These are phyloP conservation scores for Colletotrichum caudatum DNA, from an alignment of 2,329 filamentous ascomycete genomes.

Conservation along the genomic window DNA sequence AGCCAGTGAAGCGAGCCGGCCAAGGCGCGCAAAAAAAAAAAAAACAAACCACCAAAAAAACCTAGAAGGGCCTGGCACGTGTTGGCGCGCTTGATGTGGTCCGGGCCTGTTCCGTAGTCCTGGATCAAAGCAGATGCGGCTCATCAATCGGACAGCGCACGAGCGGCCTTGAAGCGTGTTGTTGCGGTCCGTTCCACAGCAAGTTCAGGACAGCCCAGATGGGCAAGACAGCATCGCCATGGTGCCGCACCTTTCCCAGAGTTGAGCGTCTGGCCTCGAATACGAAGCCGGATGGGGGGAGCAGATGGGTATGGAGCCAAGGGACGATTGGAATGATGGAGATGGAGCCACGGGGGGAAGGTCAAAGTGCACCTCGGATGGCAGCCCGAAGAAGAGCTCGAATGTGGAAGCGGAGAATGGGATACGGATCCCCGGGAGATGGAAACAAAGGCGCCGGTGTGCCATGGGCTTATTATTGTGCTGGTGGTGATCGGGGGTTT, in stretches of 20 bases:
- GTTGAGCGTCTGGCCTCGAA: neutral
- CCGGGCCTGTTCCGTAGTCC: neutral
- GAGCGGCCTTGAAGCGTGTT: neutral
- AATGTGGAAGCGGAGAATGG: neutral
- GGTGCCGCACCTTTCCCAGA: neutral
- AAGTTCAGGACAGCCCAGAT: conserved; percentile 1
- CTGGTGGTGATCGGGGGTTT: neutral
- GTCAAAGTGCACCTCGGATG: conserved; percentile 8
- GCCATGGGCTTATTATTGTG: neutral
- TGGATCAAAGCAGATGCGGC: neutral
- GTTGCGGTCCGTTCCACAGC: conserved; percentile 5
- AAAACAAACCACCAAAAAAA: conserved; percentile 9
- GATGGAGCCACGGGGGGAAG: neutral
- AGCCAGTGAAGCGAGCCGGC: conserved; percentile 2
- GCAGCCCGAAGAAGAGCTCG: conserved; percentile 1
- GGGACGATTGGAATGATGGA: neutral
- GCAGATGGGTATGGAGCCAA: conserved; percentile 11
- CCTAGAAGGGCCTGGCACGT: conserved; percentile 11
- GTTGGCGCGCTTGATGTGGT: neutral
- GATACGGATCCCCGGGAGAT: neutral
- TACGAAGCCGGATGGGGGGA: neutral
- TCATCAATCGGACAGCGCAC: neutral
- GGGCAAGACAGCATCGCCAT: neutral
- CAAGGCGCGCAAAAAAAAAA: neutral
- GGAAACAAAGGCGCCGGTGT: conserved; percentile 6